Evolutionary conservation across 306 rosid species (phyloP).

Genomic region (Cicer judaicum): DNA sequence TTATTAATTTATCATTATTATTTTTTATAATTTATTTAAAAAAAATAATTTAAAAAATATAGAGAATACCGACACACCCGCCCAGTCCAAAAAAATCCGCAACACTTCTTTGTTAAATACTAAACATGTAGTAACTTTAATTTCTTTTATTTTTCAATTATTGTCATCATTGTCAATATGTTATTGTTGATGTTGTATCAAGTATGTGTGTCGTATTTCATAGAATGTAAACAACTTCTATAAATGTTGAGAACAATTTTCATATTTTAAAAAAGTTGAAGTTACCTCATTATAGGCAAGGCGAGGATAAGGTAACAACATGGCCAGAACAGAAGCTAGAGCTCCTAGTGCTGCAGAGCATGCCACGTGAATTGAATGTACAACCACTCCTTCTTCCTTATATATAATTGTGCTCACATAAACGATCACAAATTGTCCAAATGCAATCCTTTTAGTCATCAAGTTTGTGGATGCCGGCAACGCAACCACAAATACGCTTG

Average conservation of each 20-base stretch:
- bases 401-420: conserved; percentile 61
- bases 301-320: conserved; percentile 71
- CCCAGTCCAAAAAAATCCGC: too few species aligned
- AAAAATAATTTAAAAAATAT: too few species aligned
- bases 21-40: too few species aligned
- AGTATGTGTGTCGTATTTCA: too few species aligned
- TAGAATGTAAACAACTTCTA: too few species aligned
- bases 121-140: too few species aligned
- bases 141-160: too few species aligned
- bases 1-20: too few species aligned
- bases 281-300: conserved; percentile 60
- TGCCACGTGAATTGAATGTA: conserved; percentile 62
- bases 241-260: not conserved
- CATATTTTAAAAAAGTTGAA: not conserved
- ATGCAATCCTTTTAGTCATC: conserved; percentile 71
- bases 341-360: conserved; percentile 73
- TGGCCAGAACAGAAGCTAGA: conserved; percentile 65
- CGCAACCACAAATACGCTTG: conserved; percentile 60
- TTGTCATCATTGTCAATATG: too few species aligned
- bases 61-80: too few species aligned
- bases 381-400: conserved; percentile 47
- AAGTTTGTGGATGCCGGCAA: conserved; percentile 64
- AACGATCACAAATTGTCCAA: conserved; percentile 74
- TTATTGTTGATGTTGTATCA: too few species aligned
- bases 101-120: too few species aligned